phyloP scores from a whole-genome alignment of 2,329 filamentous ascomycete species.

The Byssothecium circinans region DNA sequence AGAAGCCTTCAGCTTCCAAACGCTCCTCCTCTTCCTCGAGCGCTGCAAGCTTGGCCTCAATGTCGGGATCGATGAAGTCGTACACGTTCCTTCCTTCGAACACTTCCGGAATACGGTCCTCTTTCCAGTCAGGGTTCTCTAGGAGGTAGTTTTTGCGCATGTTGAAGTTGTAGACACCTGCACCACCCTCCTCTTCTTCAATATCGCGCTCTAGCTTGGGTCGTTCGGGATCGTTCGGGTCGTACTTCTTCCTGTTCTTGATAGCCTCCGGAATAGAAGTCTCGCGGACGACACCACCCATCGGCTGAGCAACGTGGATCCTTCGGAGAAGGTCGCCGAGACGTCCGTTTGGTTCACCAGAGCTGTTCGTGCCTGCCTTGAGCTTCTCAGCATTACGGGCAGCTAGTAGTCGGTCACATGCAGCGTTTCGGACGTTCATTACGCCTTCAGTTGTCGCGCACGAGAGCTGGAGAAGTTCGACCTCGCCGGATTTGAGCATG shows the following conservation, averaged over 20 bases:
- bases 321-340: conserved; percentile 88
- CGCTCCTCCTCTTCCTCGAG: conserved; percentile 95
- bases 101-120: conserved; percentile 93
- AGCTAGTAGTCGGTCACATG: conserved; percentile 88
- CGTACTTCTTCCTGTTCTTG: conserved; percentile 82
- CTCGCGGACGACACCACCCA: conserved; percentile 76
- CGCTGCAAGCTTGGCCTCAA: conserved; percentile 86
- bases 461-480: conserved; percentile 89
- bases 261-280: conserved; percentile 85
- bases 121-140: conserved; percentile 88
- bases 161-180: conserved; percentile 94
- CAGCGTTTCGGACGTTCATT: conserved; percentile 91
- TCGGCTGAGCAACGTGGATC: conserved; percentile 95
- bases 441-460: conserved; percentile 95
- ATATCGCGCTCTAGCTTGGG: conserved; percentile 79
- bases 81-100: conserved; percentile 96
- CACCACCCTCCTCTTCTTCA: conserved; percentile 89
- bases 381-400: conserved; percentile 94
- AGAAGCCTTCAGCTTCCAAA: conserved; percentile 88
- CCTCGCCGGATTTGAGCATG: conserved; percentile 82
- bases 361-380: conserved; percentile 80
- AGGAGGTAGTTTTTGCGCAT: conserved; percentile 85
- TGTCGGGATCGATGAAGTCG: conserved; percentile 96
- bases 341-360: conserved; percentile 74
- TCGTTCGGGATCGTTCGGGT: conserved; percentile 85